phyloP scores from a whole-genome alignment of 345 rosid species.

The Ricinus communis region DNA sequence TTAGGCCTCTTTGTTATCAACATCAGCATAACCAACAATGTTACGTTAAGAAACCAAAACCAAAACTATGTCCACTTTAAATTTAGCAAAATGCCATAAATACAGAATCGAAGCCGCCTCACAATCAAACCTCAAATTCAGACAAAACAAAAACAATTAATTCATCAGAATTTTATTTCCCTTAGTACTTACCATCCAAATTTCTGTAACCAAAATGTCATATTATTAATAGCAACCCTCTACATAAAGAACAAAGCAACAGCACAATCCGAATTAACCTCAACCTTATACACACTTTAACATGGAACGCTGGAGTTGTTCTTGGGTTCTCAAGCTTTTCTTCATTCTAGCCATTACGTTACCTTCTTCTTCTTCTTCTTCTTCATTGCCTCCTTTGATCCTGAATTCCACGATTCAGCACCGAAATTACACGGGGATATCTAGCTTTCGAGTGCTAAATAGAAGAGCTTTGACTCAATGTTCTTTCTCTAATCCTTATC shows the following conservation, averaged over 20 bases:
- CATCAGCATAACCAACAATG: background rate
- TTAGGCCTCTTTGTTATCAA: background rate
- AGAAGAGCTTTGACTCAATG: slow-evolving; percentile 41
- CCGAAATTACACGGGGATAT: slow-evolving; percentile 43
- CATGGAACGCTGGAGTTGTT: background rate
- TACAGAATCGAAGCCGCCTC: background rate
- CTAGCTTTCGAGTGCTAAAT: slow-evolving; percentile 52
- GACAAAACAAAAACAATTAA: background rate
- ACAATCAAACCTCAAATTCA: background rate
- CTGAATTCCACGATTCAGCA: slow-evolving; percentile 34
- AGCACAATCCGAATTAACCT: too few relatives aligned
- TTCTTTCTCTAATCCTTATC: slow-evolving; percentile 25
- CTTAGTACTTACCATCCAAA: background rate
- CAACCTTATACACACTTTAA: background rate
- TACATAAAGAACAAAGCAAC: too few relatives aligned
- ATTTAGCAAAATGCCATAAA: background rate
- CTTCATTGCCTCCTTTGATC: slow-evolving; percentile 34
- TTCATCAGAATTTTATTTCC: background rate
- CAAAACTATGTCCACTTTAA: background rate
- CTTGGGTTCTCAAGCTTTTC: background rate
- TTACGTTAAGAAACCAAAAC: background rate
- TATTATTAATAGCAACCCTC: too few relatives aligned
- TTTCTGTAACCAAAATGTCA: too few relatives aligned
- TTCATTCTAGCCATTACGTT: background rate
- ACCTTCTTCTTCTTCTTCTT: slow-evolving; percentile 7